Base-by-base conservation (phyloP, 345 rosid genomes). In the Clausena lansium region DNA sequence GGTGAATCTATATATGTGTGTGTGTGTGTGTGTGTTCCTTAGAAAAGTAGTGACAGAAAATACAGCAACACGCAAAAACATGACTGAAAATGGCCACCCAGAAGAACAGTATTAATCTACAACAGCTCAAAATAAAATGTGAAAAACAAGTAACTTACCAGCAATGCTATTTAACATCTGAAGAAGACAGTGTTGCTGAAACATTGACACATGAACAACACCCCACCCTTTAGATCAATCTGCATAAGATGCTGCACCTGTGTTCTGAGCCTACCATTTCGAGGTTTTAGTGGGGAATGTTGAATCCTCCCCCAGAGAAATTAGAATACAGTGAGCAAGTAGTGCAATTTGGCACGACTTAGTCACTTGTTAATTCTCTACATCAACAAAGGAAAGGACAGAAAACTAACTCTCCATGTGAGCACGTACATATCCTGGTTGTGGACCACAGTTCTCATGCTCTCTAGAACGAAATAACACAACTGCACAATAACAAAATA, bases 201-300 rank as follows among this genome's bases (percentile, higher is more conserved):
- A 97, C 41, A 98, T 90, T 67, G 99, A 88, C 85, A 85, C 32
- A 86, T 94, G 94, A 81, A 98, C 98, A 47, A 81, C 90, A 62
- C 91, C 98, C 99, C 99, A 94, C 63, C 99, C 99, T 89, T 97
- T 11, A 97, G 86, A 91, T 97, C 99, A 67, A 97, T 87, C 85
- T 97, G 98, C 91, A 94, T 93, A 58, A 97, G 97, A 80, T 94
- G 94, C 80, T 97, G 98, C 78, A 97, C 97, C 84, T 91, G 98
- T 30, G 98, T 79, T 87, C 98, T 88, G 9, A 94, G 92, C 81
- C 88, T 92, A 76, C 94, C 99, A 85, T 91, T 91, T 35, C 92
- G 89, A 62, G 97, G 79, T 84, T 93, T 91, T 73, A 97, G 81
- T 59, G 98, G 98, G 64, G 98, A 85, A 97, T 97, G 86, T 94